Evolutionary conservation across 441 rosid species (phyloP).

Genomic region (Rhodomyrtus psidioides): DNA sequence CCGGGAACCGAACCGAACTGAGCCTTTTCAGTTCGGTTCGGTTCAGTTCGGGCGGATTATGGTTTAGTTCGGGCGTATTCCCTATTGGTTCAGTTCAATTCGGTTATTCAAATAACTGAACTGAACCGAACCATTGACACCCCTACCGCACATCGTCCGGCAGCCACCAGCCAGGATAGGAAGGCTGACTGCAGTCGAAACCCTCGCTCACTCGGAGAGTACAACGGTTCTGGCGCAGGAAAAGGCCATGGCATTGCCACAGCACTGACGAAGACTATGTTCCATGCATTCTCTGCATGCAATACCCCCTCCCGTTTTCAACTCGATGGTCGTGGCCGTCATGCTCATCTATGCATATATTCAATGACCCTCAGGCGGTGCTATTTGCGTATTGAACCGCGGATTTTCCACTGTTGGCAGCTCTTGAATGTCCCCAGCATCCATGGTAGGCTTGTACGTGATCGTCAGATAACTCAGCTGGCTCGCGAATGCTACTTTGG

Average conservation of each 20-base stretch:
- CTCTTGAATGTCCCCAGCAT: background rate
- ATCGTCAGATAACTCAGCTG: background rate
- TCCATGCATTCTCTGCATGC: background rate
- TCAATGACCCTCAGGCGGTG: background rate
- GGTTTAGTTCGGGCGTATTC: too few relatives aligned
- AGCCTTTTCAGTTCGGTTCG: too few relatives aligned
- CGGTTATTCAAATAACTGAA: too few relatives aligned
- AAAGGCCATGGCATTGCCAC: background rate
- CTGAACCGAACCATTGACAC: too few relatives aligned
- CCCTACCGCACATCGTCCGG: background rate
- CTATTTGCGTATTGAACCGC: background rate
- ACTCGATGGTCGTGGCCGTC: background rate
- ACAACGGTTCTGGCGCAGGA: background rate
- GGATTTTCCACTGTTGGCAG: background rate
- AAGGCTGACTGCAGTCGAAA: background rate
- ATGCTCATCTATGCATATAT: background rate
- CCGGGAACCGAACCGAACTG: too few relatives aligned
- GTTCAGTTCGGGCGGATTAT: too few relatives aligned
- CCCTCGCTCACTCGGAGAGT: background rate
- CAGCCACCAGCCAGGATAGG: background rate
- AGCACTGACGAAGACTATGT: fast-evolving
- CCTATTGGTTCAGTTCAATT: too few relatives aligned
- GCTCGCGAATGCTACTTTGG: background rate
- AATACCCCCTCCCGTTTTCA: background rate
- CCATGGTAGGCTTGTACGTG: background rate